A percentile compares a stretch with the other conserved stretches of the same genome.
Conservation (phyloP, 2,329 filamentous ascomycete species). For the Leptographium galeiforme region DNA sequence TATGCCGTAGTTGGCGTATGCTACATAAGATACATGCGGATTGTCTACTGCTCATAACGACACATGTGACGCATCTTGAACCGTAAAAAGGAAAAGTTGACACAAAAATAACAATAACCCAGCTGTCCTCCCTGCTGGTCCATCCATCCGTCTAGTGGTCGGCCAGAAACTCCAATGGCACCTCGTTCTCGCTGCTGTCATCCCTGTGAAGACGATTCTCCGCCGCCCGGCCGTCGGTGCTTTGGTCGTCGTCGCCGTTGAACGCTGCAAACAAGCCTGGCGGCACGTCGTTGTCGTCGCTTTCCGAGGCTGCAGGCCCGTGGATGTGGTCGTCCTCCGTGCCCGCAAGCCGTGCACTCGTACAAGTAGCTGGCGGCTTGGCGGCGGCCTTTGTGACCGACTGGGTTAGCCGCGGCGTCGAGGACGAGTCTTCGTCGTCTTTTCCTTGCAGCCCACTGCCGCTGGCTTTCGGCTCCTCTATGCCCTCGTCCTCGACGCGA, state of each 20-base stretch:
- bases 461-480: background rate
- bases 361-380: conserved; percentile 11
- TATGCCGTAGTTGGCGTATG: no score
- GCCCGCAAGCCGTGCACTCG: background rate
- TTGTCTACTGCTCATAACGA: no score
- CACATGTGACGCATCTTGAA: no score
- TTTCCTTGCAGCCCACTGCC: background rate
- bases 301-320: conserved; percentile 14
- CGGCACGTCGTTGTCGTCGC: conserved; percentile 28
- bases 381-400: conserved; percentile 16
- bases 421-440: conserved; percentile 3
- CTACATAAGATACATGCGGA: no score
- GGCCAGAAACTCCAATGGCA: conserved; percentile 38
- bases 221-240: conserved; percentile 13
- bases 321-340: conserved; percentile 5
- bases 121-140: no score
- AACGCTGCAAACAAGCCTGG: conserved; percentile 24
- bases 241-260: conserved; percentile 18
- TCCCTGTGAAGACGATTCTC: conserved; percentile 9
- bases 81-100: background rate
- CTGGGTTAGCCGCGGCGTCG: conserved; percentile 19
- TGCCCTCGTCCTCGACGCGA: conserved; percentile 12
- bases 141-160: conserved; percentile 21
- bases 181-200: conserved; percentile 30
- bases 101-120: background rate